Percentiles rank a stretch among this genome's conserved stretches.
phyloP scores from a whole-genome alignment of 169 alveolate species.

The Toxoplasma gondii region DNA sequence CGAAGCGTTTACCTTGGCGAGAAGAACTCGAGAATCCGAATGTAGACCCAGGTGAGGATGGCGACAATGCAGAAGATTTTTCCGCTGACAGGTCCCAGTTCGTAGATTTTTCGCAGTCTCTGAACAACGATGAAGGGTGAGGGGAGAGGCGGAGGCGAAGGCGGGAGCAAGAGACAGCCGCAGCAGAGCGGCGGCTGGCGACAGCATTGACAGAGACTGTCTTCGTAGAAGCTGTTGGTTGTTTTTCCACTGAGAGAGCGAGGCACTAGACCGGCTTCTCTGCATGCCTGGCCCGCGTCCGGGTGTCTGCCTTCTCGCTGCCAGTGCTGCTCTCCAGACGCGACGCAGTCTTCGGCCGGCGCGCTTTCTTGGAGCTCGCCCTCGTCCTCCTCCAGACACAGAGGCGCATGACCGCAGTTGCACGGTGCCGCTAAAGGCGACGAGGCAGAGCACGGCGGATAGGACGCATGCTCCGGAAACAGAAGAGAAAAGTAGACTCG shows the following conservation, averaged over 20 bases:
- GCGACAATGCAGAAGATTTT: conserved; percentile 40
- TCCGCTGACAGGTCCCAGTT: conserved; percentile 44
- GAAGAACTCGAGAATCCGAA: conserved; percentile 48
- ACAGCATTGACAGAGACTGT: conserved; percentile 5
- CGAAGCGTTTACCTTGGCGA: conserved; percentile 35
- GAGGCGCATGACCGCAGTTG: background rate
- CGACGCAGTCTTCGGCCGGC: background rate
- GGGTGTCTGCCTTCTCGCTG: background rate
- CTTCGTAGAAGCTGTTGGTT: background rate
- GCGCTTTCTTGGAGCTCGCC: background rate
- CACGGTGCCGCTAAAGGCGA: background rate
- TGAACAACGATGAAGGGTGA: conserved; percentile 21
- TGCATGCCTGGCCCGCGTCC: background rate
- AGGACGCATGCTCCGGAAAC: conserved; percentile 10
- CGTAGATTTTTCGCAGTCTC: conserved; percentile 20
- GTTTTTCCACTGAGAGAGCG: background rate
- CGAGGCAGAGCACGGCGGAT: conserved; percentile 29
- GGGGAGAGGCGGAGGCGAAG: conserved; percentile 53
- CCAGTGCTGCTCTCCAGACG: background rate
- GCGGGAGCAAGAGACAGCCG: conserved; percentile 41
- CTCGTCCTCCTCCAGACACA: background rate
- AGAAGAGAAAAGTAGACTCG: conserved; percentile 47
- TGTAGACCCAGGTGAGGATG: conserved; percentile 39
- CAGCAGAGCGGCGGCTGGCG: conserved; percentile 35
- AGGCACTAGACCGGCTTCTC: background rate